Evolutionary conservation across 768 basidiomycete genomes (phyloP).

Genomic region (Peribolospora baueri): DNA sequence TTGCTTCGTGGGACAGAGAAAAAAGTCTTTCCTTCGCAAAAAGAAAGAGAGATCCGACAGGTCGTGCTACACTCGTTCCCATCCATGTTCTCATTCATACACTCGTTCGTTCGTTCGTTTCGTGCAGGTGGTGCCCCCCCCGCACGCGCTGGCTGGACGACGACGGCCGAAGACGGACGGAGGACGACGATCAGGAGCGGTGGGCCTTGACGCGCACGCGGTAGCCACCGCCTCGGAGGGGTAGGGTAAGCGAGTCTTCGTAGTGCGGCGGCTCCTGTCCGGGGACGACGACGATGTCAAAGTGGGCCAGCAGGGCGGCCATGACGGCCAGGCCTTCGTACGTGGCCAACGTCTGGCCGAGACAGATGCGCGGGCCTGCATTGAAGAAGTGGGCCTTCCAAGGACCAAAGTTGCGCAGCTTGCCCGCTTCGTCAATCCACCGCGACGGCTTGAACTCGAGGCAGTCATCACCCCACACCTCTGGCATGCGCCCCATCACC

Average conservation of each 20-base stretch:
- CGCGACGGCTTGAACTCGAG: constrained; percentile 2
- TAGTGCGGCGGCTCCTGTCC: constrained; percentile 3
- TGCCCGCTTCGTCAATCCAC: constrained; percentile 1
- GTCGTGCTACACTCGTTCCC: too few relatives aligned
- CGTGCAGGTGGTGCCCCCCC: too few relatives aligned
- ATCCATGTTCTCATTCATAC: too few relatives aligned
- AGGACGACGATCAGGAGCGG: too few relatives aligned
- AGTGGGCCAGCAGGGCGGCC: constrained; percentile 1
- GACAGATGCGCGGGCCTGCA: constrained; percentile 2
- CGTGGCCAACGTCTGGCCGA: constrained; percentile 5
- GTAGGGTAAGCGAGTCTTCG: background rate
- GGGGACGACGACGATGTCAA: constrained; percentile 4
- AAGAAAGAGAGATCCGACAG: too few relatives aligned
- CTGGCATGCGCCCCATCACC: background rate
- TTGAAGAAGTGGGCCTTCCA: constrained; percentile 7
- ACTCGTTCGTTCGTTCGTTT: too few relatives aligned
- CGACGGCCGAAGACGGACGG: too few relatives aligned
- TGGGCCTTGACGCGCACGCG: too few relatives aligned
- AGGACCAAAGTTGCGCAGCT: constrained; percentile 1
- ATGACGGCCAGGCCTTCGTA: constrained; percentile 5
- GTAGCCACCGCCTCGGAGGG: background rate
- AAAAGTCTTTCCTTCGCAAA: too few relatives aligned
- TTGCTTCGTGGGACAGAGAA: too few relatives aligned
- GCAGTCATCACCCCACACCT: constrained; percentile 5
- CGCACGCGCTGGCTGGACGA: too few relatives aligned